These are phyloP conservation scores for Alliaria petiolata DNA, from an alignment of 345 rosid genomes.

Conservation along the genomic window DNA sequence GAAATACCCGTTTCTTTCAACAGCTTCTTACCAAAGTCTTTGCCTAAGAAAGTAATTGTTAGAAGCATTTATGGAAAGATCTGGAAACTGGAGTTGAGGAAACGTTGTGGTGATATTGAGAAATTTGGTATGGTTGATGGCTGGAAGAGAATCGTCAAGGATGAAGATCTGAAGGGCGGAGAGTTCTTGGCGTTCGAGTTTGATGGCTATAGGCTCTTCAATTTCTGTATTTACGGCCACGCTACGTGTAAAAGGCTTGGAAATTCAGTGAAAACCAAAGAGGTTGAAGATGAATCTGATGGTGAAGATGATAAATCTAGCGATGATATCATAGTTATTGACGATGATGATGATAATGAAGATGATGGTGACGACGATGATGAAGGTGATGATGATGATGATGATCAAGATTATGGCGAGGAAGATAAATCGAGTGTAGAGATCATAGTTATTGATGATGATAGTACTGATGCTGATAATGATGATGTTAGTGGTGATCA, in stretches of 20 bases:
- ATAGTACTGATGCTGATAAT: neutral
- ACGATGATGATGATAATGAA: neutral
- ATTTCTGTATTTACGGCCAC: constrained; percentile 13
- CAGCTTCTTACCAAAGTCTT: neutral
- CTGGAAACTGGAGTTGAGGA: constrained; percentile 10
- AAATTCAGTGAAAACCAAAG: neutral
- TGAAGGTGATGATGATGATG: neutral
- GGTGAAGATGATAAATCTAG: neutral
- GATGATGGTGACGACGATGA: neutral
- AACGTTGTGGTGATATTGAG: neutral
- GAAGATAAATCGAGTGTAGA: constrained; percentile 3
- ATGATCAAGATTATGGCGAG: neutral
- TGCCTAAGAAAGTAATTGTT: constrained; percentile 12
- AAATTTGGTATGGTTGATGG: constrained; percentile 4
- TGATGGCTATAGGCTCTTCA: constrained; percentile 14
- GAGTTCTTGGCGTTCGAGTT: constrained; percentile 26
- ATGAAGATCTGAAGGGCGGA: constrained; percentile 12
- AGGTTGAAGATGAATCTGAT: neutral
- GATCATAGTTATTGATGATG: constrained; percentile 1
- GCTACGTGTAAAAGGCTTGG: constrained; percentile 26
- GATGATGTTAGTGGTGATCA: neutral
- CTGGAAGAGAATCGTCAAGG: constrained; percentile 9
- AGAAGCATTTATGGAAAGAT: constrained; percentile 14
- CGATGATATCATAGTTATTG: neutral
- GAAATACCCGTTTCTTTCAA: constrained; percentile 17